Evolutionary conservation across 2,329 filamentous ascomycete species (phyloP).

Genomic region (Fusarium oligoseptatum): DNA sequence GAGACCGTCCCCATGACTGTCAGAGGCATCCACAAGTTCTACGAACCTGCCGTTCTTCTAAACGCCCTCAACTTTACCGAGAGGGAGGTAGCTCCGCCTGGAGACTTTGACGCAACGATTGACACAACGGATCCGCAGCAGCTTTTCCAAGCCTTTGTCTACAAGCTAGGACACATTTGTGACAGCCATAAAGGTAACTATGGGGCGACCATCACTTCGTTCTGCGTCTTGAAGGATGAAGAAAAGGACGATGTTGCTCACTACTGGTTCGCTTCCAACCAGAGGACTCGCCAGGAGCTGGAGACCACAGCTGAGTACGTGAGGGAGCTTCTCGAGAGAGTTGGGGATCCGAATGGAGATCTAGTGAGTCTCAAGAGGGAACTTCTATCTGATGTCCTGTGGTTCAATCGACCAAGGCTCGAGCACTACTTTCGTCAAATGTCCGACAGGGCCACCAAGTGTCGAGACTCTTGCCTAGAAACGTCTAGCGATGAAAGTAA

Average conservation of each 20-base stretch:
- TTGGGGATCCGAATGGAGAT: not conserved
- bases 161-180: constrained; percentile 32
- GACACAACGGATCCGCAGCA: constrained; percentile 1
- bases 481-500: not conserved
- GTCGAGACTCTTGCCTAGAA: not conserved
- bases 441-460: not conserved
- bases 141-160: constrained; percentile 27
- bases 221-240: constrained; percentile 37
- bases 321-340: not conserved
- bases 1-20: not conserved
- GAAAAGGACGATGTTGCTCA: constrained; percentile 20
- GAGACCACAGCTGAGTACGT: constrained; percentile 9
- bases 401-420: constrained; percentile 22
- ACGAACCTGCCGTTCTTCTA: constrained; percentile 21
- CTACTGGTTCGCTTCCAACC: constrained; percentile 47
- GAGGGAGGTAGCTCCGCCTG: not conserved
- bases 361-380: not conserved
- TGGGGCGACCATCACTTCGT: constrained; percentile 36
- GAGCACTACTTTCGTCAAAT: constrained; percentile 13
- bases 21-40: constrained; percentile 16
- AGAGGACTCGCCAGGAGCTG: constrained; percentile 18
- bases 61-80: constrained; percentile 13
- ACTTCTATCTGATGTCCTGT: constrained; percentile 14
- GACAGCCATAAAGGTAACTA: constrained; percentile 11
- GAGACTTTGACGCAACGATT: constrained; percentile 8